Evolutionary conservation across 495 filamentous ascomycete species (phyloP), one percentile per base, ranked within the genome.

Genomic region (Daldinia childiae): DNA sequence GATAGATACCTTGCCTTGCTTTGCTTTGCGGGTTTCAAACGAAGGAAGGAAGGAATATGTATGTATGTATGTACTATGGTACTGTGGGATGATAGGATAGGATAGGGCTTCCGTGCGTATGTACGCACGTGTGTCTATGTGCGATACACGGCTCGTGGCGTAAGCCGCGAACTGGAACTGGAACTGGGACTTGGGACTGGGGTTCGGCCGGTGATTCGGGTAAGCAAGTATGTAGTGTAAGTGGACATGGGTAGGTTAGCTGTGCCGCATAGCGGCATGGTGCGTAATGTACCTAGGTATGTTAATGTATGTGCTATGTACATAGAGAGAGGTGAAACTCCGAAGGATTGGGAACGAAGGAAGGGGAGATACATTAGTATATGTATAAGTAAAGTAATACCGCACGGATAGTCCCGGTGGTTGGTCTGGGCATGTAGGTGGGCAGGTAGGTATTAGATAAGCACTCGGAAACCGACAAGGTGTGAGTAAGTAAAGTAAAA

Each of bases 391-490:
- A n/a, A n/a, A n/a, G n/a, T n/a, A n/a, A n/a, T n/a, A n/a, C n/a
- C n/a, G n/a, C n/a, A n/a, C n/a, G n/a, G n/a, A n/a, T n/a, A n/a
- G n/a, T n/a, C n/a, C n/a, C n/a, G n/a, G n/a, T n/a, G n/a, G n/a
- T n/a, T n/a, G n/a, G n/a, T n/a, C n/a, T n/a, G n/a, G n/a, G n/a
- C n/a, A n/a, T n/a, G n/a, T n/a, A n/a, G n/a, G n/a, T n/a, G n/a
- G n/a, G n/a, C n/a, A n/a, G n/a, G n/a, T n/a, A n/a, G n/a, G 43
- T 48, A 48, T 48, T 48, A 48, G 43, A 48, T 48, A 48, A 48
- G 43, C 43, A 48, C 19, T 48, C 43, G 43, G 43, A 11, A 21
- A 24, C 43, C 43, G 43, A 48, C 43, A 1, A 24, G 17, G 26
- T n/a, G 17, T 19, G 41, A 21, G 3, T 43, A 29, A 29, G 5